phyloP scores from a whole-genome alignment of 108 stramenopile genomes.

The Nitzschia sp. region DNA sequence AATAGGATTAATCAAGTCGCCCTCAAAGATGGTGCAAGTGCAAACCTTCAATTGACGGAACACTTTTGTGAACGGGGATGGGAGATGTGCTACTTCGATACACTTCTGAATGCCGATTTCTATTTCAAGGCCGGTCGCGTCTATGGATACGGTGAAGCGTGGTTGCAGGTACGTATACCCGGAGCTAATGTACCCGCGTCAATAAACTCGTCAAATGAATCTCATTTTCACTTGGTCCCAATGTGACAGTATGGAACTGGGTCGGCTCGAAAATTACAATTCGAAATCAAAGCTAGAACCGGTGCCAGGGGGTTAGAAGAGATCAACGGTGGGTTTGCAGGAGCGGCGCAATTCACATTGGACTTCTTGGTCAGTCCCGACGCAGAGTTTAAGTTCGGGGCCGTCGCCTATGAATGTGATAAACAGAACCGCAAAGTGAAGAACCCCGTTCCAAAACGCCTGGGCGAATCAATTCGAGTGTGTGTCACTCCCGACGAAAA shows the following conservation, averaged over 20 bases:
- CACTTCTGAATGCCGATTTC: slow-evolving; percentile 1
- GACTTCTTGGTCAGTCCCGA: not conserved
- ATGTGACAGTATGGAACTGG: slow-evolving; percentile 8
- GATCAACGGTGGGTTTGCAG: not conserved
- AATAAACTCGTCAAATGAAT: not conserved
- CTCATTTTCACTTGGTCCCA: not conserved
- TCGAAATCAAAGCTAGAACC: not conserved
- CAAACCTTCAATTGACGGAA: not conserved
- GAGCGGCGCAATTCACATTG: not conserved
- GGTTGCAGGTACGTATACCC: slow-evolving; percentile 13
- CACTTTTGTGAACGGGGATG: slow-evolving; percentile 7
- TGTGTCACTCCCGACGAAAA: slow-evolving; percentile 12
- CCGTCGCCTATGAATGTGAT: slow-evolving; percentile 20
- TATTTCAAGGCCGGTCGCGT: slow-evolving; percentile 2
- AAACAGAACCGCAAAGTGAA: not conserved
- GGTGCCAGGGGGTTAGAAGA: not conserved
- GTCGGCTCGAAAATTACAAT: not conserved
- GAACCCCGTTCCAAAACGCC: not conserved
- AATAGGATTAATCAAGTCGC: not conserved
- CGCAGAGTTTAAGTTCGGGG: not conserved
- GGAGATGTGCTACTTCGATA: slow-evolving; percentile 1
- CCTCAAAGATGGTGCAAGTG: slow-evolving; percentile 2
- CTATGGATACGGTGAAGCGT: slow-evolving; percentile 12
- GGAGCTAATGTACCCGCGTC: no score
- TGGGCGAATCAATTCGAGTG: not conserved